These are phyloP conservation scores for Andalucia godoyi DNA, from an alignment of 78 protist genomes.

Conservation along the genomic window DNA sequence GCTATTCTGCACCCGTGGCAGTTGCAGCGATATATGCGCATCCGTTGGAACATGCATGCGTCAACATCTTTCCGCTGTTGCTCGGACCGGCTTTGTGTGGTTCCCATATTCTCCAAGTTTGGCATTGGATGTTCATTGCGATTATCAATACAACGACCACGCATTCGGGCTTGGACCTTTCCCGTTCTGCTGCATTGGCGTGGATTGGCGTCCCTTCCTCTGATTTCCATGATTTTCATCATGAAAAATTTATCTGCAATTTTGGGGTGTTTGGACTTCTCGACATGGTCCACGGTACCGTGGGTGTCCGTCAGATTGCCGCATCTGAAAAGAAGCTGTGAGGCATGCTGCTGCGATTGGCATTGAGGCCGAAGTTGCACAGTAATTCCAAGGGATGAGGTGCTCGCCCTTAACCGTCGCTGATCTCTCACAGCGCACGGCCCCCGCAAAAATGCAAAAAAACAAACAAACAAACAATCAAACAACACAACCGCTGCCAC, in stretches of 20 bases:
- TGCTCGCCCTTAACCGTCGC: too few relatives aligned
- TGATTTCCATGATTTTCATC: constrained; percentile 8
- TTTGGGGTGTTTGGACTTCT: not conserved
- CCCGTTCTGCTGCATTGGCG: not conserved
- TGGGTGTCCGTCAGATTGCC: too few relatives aligned
- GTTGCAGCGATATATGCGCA: not conserved
- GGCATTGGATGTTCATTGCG: not conserved
- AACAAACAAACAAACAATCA: too few relatives aligned
- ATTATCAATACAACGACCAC: not conserved
- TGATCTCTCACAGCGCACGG: too few relatives aligned
- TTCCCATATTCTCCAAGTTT: not conserved
- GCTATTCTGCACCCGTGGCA: not conserved
- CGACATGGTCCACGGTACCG: too few relatives aligned
- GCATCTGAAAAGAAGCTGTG: too few relatives aligned
- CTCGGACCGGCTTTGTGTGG: not conserved
- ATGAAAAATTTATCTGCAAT: not conserved
- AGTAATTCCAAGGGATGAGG: too few relatives aligned
- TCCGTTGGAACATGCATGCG: not conserved
- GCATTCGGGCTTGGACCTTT: constrained; percentile 3
- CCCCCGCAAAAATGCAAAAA: too few relatives aligned
- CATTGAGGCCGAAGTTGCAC: too few relatives aligned
- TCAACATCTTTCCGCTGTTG: not conserved
- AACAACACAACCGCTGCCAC: too few relatives aligned
- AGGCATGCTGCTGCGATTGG: too few relatives aligned
- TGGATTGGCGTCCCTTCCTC: not conserved